phyloP scores from a whole-genome alignment of 345 rosid genomes.

The Melaleuca quinquenervia region DNA sequence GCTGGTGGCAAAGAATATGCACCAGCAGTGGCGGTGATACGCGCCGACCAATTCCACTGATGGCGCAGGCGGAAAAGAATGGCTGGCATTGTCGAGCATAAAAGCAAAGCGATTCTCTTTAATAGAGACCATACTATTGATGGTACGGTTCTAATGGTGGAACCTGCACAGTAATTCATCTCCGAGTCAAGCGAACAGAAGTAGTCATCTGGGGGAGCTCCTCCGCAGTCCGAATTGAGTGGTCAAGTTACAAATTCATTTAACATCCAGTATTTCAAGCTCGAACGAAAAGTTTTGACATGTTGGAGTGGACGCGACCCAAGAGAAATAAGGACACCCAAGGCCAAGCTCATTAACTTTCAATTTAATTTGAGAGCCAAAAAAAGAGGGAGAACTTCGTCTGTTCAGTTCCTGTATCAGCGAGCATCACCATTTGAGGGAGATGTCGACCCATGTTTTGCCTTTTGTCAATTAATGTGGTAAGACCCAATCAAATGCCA shows the following conservation, averaged over 20 bases:
- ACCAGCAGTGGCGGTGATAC: background rate
- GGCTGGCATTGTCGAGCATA: background rate
- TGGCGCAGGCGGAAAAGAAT: accelerated
- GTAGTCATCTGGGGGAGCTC: background rate
- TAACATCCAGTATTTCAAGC: background rate
- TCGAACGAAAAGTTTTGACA: background rate
- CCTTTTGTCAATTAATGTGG: background rate
- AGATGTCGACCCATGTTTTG: background rate
- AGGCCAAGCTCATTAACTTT: background rate
- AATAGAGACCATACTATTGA: background rate
- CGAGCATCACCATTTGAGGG: background rate
- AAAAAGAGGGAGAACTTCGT: background rate
- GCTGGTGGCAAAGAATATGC: background rate
- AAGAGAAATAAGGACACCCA: background rate
- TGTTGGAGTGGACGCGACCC: background rate
- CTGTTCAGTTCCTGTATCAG: background rate
- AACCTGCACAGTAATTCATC: background rate
- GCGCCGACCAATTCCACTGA: background rate
- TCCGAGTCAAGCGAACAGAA: background rate
- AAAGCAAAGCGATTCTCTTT: background rate
- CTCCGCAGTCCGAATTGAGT: background rate
- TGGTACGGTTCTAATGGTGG: background rate
- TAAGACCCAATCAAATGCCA: background rate
- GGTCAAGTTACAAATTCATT: background rate
- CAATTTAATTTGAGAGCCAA: background rate